Percentiles rank a stretch among this genome's conserved stretches.
phyloP scores from a whole-genome alignment of 805 yeast genomes.

The Pichia heedii region DNA sequence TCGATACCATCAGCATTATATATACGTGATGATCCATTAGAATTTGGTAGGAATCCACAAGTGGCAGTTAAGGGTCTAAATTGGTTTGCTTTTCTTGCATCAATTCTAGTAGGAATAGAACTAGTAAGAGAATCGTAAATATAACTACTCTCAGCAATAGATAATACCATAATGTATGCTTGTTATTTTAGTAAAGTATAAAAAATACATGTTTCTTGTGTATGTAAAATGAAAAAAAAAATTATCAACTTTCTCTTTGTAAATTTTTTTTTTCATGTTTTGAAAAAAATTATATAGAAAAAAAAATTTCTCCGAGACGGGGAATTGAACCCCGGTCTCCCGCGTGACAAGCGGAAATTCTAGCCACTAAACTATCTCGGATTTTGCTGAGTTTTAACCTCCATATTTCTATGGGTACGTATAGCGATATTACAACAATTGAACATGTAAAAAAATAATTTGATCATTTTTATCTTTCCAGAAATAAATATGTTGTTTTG shows the following conservation, averaged over 20 bases:
- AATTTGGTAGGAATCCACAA: conserved; percentile 70
- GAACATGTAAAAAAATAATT: too few species aligned
- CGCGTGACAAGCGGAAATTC: conserved; percentile 38
- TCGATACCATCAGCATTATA: conserved; percentile 86
- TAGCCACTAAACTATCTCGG: conserved; percentile 36
- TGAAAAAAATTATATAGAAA: neutral
- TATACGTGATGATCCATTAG: conserved; percentile 89
- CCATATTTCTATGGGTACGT: neutral
- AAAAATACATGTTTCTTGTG: neutral
- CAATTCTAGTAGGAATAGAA: conserved; percentile 59
- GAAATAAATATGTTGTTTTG: too few species aligned
- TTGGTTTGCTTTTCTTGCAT: conserved; percentile 66
- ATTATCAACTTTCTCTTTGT: neutral
- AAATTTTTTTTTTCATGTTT: neutral
- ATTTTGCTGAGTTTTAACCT: conserved; percentile 3
- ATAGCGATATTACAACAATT: too few species aligned
- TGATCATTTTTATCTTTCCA: too few species aligned
- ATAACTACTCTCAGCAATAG: conserved; percentile 70
- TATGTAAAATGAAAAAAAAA: neutral
- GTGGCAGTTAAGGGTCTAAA: conserved; percentile 82
- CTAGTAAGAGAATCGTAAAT: conserved; percentile 67
- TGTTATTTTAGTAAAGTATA: neutral
- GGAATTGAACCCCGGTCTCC: conserved; percentile 37
- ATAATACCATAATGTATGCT: conserved; percentile 61
- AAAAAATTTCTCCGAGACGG: conserved; percentile 28